These are phyloP conservation scores for Dioszegia aurantiaca DNA, from an alignment of 768 basidiomycete species.

Conservation along the genomic window DNA sequence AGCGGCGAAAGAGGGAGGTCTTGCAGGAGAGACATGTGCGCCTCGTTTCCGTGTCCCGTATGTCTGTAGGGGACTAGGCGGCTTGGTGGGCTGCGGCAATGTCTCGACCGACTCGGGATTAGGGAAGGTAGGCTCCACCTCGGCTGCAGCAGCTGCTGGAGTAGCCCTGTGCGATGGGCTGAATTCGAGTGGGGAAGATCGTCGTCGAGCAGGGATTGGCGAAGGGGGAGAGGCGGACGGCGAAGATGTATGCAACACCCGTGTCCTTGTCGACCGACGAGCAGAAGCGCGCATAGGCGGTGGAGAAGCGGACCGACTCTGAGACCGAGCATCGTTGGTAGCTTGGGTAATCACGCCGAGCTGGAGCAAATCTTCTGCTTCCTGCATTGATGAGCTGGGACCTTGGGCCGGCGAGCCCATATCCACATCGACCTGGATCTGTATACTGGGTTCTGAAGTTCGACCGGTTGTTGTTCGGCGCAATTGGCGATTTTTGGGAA, in stretches of 20 bases:
- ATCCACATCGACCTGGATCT: not conserved
- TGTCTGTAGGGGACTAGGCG: not conserved
- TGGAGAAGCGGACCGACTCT: not conserved
- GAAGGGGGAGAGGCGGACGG: not conserved
- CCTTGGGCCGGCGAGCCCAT: not conserved
- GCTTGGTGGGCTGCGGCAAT: not conserved
- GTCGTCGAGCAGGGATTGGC: not conserved
- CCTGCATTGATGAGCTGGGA: slow-evolving; percentile 11
- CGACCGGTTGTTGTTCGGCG: not conserved
- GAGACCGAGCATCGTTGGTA: not conserved
- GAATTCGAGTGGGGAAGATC: not conserved
- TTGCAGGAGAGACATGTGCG: not conserved
- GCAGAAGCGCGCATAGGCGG: not conserved
- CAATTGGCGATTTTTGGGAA: not conserved
- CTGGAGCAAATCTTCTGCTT: slow-evolving; percentile 8
- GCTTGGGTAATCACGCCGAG: slow-evolving; percentile 6
- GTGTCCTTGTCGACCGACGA: not conserved
- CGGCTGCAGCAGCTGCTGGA: not conserved
- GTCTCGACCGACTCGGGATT: not conserved
- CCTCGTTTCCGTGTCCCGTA: slow-evolving; percentile 2
- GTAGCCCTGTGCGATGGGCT: not conserved
- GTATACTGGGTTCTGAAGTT: not conserved
- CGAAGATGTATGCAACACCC: not conserved
- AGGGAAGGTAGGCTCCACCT: not conserved
- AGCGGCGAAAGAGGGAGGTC: not conserved